Base-by-base conservation (phyloP, 495 filamentous ascomycete genomes). In the Daldinia decipiens region DNA sequence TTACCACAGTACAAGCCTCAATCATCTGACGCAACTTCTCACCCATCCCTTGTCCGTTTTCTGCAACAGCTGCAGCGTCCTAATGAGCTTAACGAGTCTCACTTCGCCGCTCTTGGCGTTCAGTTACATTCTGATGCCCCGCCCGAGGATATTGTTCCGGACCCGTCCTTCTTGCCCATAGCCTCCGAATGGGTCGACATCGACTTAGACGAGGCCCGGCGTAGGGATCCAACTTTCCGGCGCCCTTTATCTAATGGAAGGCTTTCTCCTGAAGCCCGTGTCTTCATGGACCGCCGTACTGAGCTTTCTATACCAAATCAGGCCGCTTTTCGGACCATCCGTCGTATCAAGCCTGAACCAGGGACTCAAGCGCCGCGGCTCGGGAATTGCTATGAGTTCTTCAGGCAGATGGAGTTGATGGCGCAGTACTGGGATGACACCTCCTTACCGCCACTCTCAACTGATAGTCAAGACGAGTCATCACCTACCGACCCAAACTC, bases 381-480 rank as follows among this genome's bases (percentile, higher is more conserved):
- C 5, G 86, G 86, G 7, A 87, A 86, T 68, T 81, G 82, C n/a
- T 88, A 84, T 60, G 86, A 87, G 74, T 88, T 88, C 76, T 88
- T 81, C 74, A 84, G 82, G 40, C 81, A 84, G 59, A 78, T 88
- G 31, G 86, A 88, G 57, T 64, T 82, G 34, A 80, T 86, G 70
- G 79, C 83, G 17, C 65, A 76, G 1, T 88, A 77, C 68, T 88
- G 86, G 86, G 81, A 82, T 19, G 86, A 88, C 68, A 84, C 83
- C 0, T 83, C 84, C 3, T 74, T 81, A 19, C 75, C 77, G 3
- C 68, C 68, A 0, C 58, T 61, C 29, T 59, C 65, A 19, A 47
- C 32, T 4, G 65, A 61, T 3, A 31, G 54, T 15, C 26, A 69
- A 21, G 72, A 71, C 9, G 54, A 67, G n/a, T 27, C 68, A 6